Base-by-base conservation (phyloP, 495 filamentous ascomycete genomes). In the Neohortaea acidophila region DNA sequence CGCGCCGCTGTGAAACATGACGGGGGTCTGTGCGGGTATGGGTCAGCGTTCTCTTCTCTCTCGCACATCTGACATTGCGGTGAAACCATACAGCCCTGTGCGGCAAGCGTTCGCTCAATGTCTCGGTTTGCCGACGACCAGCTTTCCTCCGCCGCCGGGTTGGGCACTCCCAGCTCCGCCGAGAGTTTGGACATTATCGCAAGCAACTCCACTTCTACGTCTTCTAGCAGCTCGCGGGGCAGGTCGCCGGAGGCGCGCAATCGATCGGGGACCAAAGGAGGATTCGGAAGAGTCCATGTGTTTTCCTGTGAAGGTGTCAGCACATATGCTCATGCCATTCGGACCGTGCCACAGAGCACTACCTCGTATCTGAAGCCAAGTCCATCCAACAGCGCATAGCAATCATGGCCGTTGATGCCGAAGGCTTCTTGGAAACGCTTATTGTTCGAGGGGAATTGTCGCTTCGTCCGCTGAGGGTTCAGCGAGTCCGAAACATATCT, bases 351-450 rank as follows among this genome's bases (percentile, higher is more conserved):
- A 26, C 21, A 28, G 32, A 11, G 25, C 11, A 26, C 44, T 40
- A 51, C 43, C 40, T 33, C 41, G 52, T 13, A 59, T 37, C 29
- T 48, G 48, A 85, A 87, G 3, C 70, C 77, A 2, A 85, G 55
- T 25, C 69, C 73, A 33, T 64, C 63, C 24, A 86, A 62, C 23
- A 86, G 49, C 22, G 24, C 32, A 20, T 12, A 9, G 18, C 45
- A 45, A 24, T 68, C 59, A 39, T 70, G 61, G 52, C 80, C 81
- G 13, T 71, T 64, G 18, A 57, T 58, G 11, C 81, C 79, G 53
- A 86, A 79, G 27, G 73, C 68, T 11, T 75, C 61, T 36, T 70
- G 60, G 48, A 83, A 91, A 12, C 67, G 69, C 54, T 82, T 85
- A 57, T 86, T 86, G 6, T 69, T 58, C 11, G 67, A 64, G 3